phyloP scores from a whole-genome alignment of 768 basidiomycete species.

The Clavaria fumosa region DNA sequence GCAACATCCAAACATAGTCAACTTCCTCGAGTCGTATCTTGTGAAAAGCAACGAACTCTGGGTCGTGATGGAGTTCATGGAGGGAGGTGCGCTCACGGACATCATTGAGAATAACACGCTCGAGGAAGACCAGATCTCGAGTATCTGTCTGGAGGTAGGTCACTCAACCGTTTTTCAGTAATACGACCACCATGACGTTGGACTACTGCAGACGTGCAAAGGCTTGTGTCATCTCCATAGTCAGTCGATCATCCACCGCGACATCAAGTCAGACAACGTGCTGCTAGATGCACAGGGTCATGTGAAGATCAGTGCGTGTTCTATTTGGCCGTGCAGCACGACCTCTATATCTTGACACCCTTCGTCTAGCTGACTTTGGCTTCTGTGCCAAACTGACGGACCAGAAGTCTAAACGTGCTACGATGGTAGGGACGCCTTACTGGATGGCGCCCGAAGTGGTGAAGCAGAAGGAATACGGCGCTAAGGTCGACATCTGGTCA shows the following conservation, averaged over 20 bases:
- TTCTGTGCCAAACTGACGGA: slow-evolving; percentile 95
- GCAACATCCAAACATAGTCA: slow-evolving; percentile 94
- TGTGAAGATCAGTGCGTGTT: slow-evolving; percentile 87
- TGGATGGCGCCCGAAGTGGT: slow-evolving; percentile 99
- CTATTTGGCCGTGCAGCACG: background rate
- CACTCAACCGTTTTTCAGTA: background rate
- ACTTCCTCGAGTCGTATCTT: slow-evolving; percentile 84
- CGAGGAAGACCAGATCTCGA: slow-evolving; percentile 89
- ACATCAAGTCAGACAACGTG: slow-evolving; percentile 95
- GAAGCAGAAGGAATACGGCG: slow-evolving; percentile 93
- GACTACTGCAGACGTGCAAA: slow-evolving; percentile 64
- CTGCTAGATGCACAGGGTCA: slow-evolving; percentile 82
- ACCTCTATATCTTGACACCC: background rate
- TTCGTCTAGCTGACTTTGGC: slow-evolving; percentile 86
- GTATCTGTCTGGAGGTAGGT: slow-evolving; percentile 80
- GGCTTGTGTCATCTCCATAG: slow-evolving; percentile 87
- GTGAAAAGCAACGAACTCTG: slow-evolving; percentile 81
- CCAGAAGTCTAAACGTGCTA: slow-evolving; percentile 91
- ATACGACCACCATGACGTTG: background rate
- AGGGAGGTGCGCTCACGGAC: slow-evolving; percentile 93
- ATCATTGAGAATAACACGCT: slow-evolving; percentile 95
- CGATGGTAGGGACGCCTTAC: slow-evolving; percentile 97
- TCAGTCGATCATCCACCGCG: slow-evolving; percentile 90
- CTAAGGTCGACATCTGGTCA: slow-evolving; percentile 95
- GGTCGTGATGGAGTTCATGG: slow-evolving; percentile 99